Percentiles rank a stretch among this genome's conserved stretches.
Conservation (phyloP, 2,329 filamentous ascomycete genomes). For the Penicillium sp. region DNA sequence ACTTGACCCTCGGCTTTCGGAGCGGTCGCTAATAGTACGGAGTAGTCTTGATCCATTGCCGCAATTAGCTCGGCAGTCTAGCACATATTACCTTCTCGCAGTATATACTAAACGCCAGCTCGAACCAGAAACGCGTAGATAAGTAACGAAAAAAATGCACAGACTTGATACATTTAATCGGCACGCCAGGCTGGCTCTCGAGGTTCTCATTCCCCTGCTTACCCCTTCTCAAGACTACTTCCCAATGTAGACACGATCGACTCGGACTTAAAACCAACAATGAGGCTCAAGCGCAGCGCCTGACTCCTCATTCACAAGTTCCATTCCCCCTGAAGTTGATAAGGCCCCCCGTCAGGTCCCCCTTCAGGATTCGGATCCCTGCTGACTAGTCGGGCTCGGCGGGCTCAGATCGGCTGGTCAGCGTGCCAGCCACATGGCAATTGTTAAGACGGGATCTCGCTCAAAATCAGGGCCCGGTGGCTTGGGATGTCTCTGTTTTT, state of each 20-base stretch:
- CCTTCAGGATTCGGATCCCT: slow-evolving; percentile 3
- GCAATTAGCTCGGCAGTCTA: not conserved
- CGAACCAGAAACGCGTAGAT: not conserved
- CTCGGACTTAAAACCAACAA: not conserved
- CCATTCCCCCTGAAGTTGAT: not conserved
- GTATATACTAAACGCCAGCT: not conserved
- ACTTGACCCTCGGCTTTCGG: not conserved
- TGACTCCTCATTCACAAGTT: not conserved
- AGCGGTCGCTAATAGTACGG: not conserved
- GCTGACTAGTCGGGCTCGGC: not conserved
- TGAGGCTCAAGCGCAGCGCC: slow-evolving; percentile 6
- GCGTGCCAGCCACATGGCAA: slow-evolving; percentile 3
- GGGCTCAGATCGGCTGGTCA: slow-evolving; percentile 1
- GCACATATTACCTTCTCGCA: not conserved
- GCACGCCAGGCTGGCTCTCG: not conserved
- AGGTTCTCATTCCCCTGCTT: not conserved
- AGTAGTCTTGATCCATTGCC: not conserved
- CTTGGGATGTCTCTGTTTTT: slow-evolving; percentile 9
- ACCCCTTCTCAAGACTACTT: slow-evolving; percentile 5
- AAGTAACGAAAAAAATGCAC: too few species aligned
- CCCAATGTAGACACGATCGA: slow-evolving; percentile 2
- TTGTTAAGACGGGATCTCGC: not conserved
- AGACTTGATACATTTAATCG: not conserved
- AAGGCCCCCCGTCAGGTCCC: not conserved
- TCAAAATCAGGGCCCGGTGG: slow-evolving; percentile 5